Conservation (phyloP, 495 filamentous ascomycete genomes). For the Pyrenula aspistea region DNA sequence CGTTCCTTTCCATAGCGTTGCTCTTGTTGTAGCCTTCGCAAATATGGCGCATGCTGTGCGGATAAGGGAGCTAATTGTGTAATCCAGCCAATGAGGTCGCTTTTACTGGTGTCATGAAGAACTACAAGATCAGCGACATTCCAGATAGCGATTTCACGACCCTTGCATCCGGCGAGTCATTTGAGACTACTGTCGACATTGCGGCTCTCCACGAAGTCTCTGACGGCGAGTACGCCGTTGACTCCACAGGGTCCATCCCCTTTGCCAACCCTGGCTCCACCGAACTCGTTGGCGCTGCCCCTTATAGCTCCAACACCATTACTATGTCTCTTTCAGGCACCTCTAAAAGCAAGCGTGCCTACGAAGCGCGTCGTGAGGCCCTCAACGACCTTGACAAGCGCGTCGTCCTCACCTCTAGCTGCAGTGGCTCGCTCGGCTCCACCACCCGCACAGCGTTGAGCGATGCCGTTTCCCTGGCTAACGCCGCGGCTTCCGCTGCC, state of each 20-base stretch:
- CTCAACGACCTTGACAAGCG: conserved; percentile 34
- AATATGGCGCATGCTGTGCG: too few species aligned
- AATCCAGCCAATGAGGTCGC: conserved; percentile 30
- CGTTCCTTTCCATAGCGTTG: conserved; percentile 4
- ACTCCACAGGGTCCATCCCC: conserved; percentile 35
- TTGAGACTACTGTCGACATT: conserved; percentile 44
- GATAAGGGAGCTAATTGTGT: not conserved
- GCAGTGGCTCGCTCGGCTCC: conserved; percentile 27
- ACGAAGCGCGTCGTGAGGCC: conserved; percentile 15
- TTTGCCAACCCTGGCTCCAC: conserved; percentile 34
- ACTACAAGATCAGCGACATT: conserved; percentile 31
- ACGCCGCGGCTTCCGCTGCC: conserved; percentile 40
- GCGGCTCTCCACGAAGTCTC: conserved; percentile 44
- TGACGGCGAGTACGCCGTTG: conserved; percentile 31
- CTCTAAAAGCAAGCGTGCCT: not conserved
- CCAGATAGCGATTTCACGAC: conserved; percentile 38
- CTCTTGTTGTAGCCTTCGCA: not conserved
- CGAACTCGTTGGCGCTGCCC: conserved; percentile 29
- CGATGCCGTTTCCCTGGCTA: conserved; percentile 38
- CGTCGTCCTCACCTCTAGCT: conserved; percentile 31
- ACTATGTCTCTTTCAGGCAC: conserved; percentile 34
- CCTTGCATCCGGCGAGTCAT: conserved; percentile 41
- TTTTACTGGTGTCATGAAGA: conserved; percentile 46
- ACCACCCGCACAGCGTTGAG: conserved; percentile 31
- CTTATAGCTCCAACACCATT: conserved; percentile 34